Conservation (phyloP, 1,139 yeast species). For the Pichia norvegensis region DNA sequence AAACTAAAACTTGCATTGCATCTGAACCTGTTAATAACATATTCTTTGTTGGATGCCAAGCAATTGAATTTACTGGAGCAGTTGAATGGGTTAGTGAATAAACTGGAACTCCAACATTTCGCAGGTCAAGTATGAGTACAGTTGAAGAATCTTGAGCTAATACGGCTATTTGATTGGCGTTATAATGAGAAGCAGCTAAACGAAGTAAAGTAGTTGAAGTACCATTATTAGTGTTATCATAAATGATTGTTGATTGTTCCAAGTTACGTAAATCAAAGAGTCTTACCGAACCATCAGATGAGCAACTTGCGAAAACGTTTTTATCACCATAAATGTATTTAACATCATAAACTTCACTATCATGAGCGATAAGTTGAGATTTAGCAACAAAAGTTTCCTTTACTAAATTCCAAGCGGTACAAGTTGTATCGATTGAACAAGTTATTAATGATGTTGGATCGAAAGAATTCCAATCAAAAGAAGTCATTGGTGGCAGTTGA, state of each 20-base stretch:
- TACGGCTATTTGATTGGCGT: slow-evolving; percentile 76
- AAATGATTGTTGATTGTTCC: slow-evolving; percentile 91
- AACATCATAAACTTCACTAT: slow-evolving; percentile 90
- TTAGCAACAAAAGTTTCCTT: slow-evolving; percentile 62
- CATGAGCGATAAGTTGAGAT: slow-evolving; percentile 94
- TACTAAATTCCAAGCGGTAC: slow-evolving; percentile 88
- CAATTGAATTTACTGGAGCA: slow-evolving; percentile 58
- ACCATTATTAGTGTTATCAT: slow-evolving; percentile 45
- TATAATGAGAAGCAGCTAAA: slow-evolving; percentile 70
- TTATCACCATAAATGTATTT: slow-evolving; percentile 69
- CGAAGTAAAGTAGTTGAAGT: slow-evolving; percentile 39
- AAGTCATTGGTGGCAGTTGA: slow-evolving; percentile 74
- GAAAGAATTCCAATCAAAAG: slow-evolving; percentile 84
- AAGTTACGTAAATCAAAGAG: slow-evolving; percentile 83
- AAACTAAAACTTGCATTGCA: slow-evolving; percentile 81
- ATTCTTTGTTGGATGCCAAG: slow-evolving; percentile 79
- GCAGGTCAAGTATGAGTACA: slow-evolving; percentile 68
- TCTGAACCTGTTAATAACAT: slow-evolving; percentile 72
- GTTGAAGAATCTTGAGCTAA: slow-evolving; percentile 63
- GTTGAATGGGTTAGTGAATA: slow-evolving; percentile 61
- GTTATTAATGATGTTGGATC: slow-evolving; percentile 72
- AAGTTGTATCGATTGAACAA: slow-evolving; percentile 89
- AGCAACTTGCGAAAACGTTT: slow-evolving; percentile 83
- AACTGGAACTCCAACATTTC: slow-evolving; percentile 83
- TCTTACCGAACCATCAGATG: slow-evolving; percentile 92